These are phyloP conservation scores for Coemansia furcata DNA, from an alignment of 192 early-diverging fungal genomes.

Conservation along the genomic window DNA sequence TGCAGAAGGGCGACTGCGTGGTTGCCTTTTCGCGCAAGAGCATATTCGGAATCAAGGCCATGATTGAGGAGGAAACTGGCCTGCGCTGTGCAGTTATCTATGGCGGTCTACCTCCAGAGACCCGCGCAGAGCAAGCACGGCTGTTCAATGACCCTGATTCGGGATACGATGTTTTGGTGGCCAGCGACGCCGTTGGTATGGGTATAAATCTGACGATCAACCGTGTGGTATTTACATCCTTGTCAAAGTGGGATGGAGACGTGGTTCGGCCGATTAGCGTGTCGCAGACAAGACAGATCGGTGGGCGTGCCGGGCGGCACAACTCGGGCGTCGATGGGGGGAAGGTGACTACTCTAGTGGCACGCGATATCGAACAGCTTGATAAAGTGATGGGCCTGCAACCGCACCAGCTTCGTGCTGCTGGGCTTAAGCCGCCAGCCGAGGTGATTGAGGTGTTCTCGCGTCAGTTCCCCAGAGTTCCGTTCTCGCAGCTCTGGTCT, in stretches of 20 bases:
- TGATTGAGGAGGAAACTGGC: conserved; percentile 71
- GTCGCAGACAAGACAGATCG: conserved; percentile 91
- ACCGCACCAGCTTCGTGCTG: conserved; percentile 47
- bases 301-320: conserved; percentile 87
- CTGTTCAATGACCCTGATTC: conserved; percentile 84
- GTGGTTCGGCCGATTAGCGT: conserved; percentile 54
- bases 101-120: conserved; percentile 91
- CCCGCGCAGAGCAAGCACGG: conserved; percentile 80
- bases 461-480: conserved; percentile 60
- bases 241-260: conserved; percentile 81
- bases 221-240: conserved; percentile 78
- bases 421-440: conserved; percentile 70
- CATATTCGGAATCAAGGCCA: conserved; percentile 76
- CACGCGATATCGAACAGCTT: conserved; percentile 16
- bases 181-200: conserved; percentile 98
- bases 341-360: conserved; percentile 61
- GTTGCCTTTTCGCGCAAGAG: conserved; percentile 82
- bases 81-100: conserved; percentile 89
- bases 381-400: conserved; percentile 17
- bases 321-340: conserved; percentile 66
- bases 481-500: conserved; percentile 64
- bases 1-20: conserved; percentile 81
- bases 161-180: conserved; percentile 81
- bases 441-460: conserved; percentile 80
- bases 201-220: conserved; percentile 94